Conservation (phyloP, 176 grass and related monocot species). For the Zoysia pacifica region DNA sequence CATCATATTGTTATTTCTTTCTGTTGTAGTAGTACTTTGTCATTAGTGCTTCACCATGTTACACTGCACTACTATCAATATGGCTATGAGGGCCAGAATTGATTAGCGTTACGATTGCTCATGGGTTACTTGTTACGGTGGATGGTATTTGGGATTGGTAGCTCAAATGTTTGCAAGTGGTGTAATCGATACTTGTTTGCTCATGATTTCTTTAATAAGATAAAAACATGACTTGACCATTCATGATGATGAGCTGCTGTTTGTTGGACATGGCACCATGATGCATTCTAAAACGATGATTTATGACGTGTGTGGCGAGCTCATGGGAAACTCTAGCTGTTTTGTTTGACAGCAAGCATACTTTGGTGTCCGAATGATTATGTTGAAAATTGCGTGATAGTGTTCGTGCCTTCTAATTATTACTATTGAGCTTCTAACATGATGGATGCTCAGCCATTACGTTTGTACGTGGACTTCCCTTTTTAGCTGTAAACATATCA, state of each 20-base stretch:
- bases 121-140: neutral
- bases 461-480: neutral
- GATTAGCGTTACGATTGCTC: neutral
- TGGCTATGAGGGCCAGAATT: neutral
- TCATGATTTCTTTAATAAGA: neutral
- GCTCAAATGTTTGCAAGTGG: neutral
- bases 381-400: slow-evolving; percentile 28
- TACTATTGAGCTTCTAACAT: neutral
- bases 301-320: slow-evolving; percentile 8
- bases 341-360: slow-evolving; percentile 19
- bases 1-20: neutral
- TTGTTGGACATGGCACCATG: slow-evolving; percentile 23
- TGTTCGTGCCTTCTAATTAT: slow-evolving; percentile 35
- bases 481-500: slow-evolving; percentile 16
- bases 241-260: slow-evolving; percentile 25
- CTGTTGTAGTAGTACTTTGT: neutral
- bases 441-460: slow-evolving; percentile 25
- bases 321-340: slow-evolving; percentile 5
- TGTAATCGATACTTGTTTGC: neutral
- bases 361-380: slow-evolving; percentile 46
- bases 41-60: neutral
- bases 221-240: neutral
- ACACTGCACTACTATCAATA: neutral
- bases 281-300: slow-evolving; percentile 13
- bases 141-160: neutral